Conservation (phyloP, 306 rosid genomes). For the Crataegus laevigata region DNA sequence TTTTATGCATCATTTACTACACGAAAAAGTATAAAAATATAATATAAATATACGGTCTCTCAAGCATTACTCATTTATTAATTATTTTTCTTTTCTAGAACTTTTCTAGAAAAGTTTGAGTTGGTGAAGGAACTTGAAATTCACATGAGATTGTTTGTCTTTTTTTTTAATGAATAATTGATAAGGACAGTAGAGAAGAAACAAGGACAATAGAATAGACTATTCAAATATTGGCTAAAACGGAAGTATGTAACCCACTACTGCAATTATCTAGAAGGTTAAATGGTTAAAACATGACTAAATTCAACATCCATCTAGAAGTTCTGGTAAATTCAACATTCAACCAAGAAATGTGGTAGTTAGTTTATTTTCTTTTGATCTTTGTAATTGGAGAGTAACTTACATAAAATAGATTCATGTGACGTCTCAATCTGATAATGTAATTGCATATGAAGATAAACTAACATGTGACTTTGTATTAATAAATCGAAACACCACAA, state of each 20-base stretch:
- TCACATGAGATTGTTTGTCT: background rate
- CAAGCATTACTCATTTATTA: background rate
- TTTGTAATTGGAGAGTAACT: background rate
- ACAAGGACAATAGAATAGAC: background rate
- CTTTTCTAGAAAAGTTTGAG: background rate
- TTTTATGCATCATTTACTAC: too few species aligned
- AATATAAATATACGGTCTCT: too few species aligned
- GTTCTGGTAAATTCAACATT: background rate
- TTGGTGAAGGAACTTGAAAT: background rate
- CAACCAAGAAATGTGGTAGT: background rate
- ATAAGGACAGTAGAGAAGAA: background rate
- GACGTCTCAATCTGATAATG: background rate
- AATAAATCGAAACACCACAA: too few species aligned
- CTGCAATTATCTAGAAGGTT: background rate
- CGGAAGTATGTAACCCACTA: background rate
- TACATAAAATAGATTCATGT: background rate
- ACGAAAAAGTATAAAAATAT: too few species aligned
- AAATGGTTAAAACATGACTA: background rate
- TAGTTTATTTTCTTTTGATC: background rate
- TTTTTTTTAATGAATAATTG: background rate
- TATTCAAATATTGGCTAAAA: background rate
- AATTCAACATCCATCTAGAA: background rate
- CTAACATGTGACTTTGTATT: too few species aligned
- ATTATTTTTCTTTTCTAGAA: background rate
- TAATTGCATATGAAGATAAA: too few species aligned